Evolutionary conservation across 305 asterid species (phyloP), one percentile per base, ranked within the genome.

Genomic region (Fraxinus platypoda): DNA sequence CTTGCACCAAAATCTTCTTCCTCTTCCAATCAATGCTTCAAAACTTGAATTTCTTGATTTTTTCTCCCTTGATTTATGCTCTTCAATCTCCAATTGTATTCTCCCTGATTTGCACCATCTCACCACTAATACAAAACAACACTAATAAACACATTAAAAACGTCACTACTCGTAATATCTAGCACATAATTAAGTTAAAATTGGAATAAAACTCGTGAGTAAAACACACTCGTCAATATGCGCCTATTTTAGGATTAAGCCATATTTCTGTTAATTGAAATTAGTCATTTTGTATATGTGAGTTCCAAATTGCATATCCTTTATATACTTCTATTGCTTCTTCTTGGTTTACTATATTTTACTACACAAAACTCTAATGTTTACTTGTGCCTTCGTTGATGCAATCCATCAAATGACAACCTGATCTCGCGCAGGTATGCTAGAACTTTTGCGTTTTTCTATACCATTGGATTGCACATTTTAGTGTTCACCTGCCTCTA

Each of bases 401-500:
- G 74, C 37, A 26, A 76, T 84, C 34, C 43, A 28, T 26, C 37
- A 28, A 70, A 13, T 86, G 41, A 85, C 19, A 28, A 38, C 82
- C 46, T 34, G 66, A 73, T 66, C 73, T 78, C 74, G 35, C 84
- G 87, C 94, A 96, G 99, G 88, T 94, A 92, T n/a, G 98, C 97
- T 1, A 94, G 99, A 86, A 91, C 96, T 21, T 96, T 96, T 87
- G 98, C 92, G 23, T 96, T 96, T 87, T 94, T 96, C 94, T 96
- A 96, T 54, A 96, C 99, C 73, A 96, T 96, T 78, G 98, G 98
- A 79, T 83, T 96, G 95, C 98, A 96, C 85, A 68, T 96, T 81
- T 86, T 96, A 90, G 99, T 96, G 62, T 96, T 96, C 90, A 93
- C 98, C 81, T 94, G 98, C 89, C 92, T 96, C 79, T 96, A 96